A percentile compares a stretch with the other conserved stretches of the same genome.
These are phyloP conservation scores for Coccomyxa sp. DNA, from an alignment of 139 green algal species.

Conservation along the genomic window DNA sequence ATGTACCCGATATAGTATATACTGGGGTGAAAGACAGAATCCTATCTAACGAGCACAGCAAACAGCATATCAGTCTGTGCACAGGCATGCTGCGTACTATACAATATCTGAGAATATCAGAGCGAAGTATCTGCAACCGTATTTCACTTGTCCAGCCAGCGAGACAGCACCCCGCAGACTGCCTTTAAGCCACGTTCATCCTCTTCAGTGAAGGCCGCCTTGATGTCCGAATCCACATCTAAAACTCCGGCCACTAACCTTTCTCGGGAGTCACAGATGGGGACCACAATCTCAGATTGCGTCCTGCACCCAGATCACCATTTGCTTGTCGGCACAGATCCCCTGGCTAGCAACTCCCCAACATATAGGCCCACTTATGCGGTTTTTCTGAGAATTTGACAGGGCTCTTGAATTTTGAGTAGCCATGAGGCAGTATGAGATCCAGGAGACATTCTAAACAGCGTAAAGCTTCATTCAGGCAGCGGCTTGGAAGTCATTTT, in stretches of 20 bases:
- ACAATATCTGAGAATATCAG: too few relatives aligned
- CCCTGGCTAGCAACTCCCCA: neutral
- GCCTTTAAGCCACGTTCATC: neutral
- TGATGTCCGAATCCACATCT: neutral
- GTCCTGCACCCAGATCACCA: neutral
- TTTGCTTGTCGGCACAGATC: neutral
- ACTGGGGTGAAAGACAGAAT: too few relatives aligned
- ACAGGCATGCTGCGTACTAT: too few relatives aligned
- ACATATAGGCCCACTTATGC: neutral
- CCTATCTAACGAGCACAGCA: too few relatives aligned
- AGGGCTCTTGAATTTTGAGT: neutral
- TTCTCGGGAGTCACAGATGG: neutral
- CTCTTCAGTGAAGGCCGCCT: neutral
- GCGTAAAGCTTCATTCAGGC: neutral
- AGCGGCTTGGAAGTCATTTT: neutral
- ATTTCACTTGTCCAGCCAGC: too few relatives aligned
- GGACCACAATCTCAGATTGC: neutral
- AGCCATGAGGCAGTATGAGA: neutral
- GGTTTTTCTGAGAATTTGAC: neutral
- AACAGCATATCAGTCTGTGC: too few relatives aligned
- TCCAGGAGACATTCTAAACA: neutral
- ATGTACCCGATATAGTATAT: too few relatives aligned
- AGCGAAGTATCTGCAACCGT: too few relatives aligned
- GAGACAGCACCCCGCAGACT: neutral
- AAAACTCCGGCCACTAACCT: neutral